Evolutionary conservation across 148 eudicot species (phyloP).

Genomic region (Nyssa sinensis): DNA sequence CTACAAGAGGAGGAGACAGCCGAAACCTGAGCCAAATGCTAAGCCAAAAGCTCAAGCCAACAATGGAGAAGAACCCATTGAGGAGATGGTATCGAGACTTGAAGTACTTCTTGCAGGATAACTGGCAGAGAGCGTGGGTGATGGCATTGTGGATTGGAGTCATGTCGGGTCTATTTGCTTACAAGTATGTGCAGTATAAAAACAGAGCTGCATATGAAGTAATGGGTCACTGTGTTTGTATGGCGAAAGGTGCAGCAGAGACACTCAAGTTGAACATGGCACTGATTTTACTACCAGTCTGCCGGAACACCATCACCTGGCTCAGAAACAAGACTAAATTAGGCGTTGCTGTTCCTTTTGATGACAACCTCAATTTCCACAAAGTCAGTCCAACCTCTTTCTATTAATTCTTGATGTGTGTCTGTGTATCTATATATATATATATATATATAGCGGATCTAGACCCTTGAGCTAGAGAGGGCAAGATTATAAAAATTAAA

Average conservation of each 20-base stretch:
- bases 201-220: constrained; percentile 38
- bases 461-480: no score
- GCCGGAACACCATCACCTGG: constrained; percentile 58
- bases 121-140: constrained; percentile 58
- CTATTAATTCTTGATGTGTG: no score
- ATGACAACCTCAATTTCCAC: constrained; percentile 63
- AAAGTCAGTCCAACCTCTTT: constrained; percentile 24
- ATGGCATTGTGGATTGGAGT: constrained; percentile 42
- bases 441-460: no score
- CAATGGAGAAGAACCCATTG: constrained; percentile 19
- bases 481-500: no score
- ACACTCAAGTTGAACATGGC: constrained; percentile 61
- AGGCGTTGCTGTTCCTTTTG: constrained; percentile 51
- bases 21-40: constrained; percentile 49
- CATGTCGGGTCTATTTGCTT: constrained; percentile 41
- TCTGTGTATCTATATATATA: no score
- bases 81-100: constrained; percentile 28
- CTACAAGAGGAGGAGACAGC: constrained; percentile 40
- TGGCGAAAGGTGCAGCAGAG: constrained; percentile 60
- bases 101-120: constrained; percentile 43
- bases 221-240: constrained; percentile 45
- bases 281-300: constrained; percentile 47
- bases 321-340: constrained; percentile 54
- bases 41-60: constrained; percentile 48
- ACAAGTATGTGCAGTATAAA: constrained; percentile 36